Evolutionary conservation across 31 red algal genomes (phyloP).

Genomic region (Odonthalia washingtoniensis): DNA sequence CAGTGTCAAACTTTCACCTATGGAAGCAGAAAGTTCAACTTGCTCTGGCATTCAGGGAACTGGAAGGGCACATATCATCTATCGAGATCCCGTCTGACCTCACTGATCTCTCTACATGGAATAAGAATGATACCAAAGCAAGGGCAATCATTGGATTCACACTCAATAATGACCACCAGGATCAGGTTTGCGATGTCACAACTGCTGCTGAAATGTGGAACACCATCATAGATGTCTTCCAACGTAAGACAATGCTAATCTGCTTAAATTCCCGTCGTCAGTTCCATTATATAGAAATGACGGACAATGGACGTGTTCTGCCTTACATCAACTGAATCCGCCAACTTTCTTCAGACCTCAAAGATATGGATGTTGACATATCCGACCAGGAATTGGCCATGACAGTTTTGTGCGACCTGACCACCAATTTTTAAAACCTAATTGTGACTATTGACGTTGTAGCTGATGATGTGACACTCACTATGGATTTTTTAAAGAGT

Average conservation of each 20-base stretch:
- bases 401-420: background rate
- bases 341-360: background rate
- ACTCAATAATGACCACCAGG: background rate
- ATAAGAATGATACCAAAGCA: background rate
- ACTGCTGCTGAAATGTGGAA: background rate
- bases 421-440: background rate
- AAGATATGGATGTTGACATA: background rate
- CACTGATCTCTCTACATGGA: background rate
- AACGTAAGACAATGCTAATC: constrained; percentile 15
- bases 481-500: constrained; percentile 17
- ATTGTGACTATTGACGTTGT: background rate
- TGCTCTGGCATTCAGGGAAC: background rate
- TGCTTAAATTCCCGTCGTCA: background rate
- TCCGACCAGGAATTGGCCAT: background rate
- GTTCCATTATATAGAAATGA: background rate
- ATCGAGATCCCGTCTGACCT: too few relatives aligned
- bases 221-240: background rate
- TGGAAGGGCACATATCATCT: background rate
- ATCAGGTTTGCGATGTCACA: background rate
- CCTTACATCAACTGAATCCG: background rate
- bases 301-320: background rate
- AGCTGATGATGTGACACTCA: background rate
- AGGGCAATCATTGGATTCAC: constrained; percentile 31
- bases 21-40: constrained; percentile 14
- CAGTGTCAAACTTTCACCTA: background rate